Base-by-base conservation (phyloP, 2,329 filamentous ascomycete genomes). In the Trichoderma oligosporum region DNA sequence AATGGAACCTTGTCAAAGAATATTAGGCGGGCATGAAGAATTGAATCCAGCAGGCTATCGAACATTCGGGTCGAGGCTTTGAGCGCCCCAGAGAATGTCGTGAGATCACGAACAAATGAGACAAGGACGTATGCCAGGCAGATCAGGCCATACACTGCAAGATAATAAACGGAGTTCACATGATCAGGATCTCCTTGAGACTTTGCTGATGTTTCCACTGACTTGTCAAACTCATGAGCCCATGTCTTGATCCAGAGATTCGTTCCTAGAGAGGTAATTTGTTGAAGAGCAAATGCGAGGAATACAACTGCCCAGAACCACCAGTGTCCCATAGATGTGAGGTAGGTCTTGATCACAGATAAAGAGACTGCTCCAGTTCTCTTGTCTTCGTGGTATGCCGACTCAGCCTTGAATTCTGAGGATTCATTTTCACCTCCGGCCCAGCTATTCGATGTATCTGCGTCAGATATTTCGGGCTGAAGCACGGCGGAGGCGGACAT, bases 1-100 rank as follows among this genome's bases (percentile, higher is more conserved):
- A 95, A 81, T 5, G 91, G 91, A 1, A 91, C 96, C 2, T 91
- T 88, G 68, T 96, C 91, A 68, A 96, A 96, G 74, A 96, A 96
- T 1, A 82, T 79, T 79, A 70, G 57, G 5, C 67, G 63, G 5
- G 66, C 64, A 22, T 62, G 61, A 1, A 70, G 51, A 27, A 27
- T 25, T 4, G 39, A 44, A 11, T 27, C 16, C 39, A 44, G 5
- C 20, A 44, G 8, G 22, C n/a, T 27, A 16, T 44, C 22, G 7
- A 44, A 44, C 4, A 44, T 27, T 27, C 22, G 39, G 5, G 22
- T 24, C 20, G 39, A 44, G 39, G 39, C 39, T 25, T 44, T 44
- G 39, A 44, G 39, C 4, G 63, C 52, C 11, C 54, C 51, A 2
- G 57, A 59, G 16, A 64, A 49, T 9, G 62, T 60, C n/a, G 47